These are phyloP conservation scores for Lipomyces mesembrius DNA, from an alignment of 805 yeast species.

Conservation along the genomic window DNA sequence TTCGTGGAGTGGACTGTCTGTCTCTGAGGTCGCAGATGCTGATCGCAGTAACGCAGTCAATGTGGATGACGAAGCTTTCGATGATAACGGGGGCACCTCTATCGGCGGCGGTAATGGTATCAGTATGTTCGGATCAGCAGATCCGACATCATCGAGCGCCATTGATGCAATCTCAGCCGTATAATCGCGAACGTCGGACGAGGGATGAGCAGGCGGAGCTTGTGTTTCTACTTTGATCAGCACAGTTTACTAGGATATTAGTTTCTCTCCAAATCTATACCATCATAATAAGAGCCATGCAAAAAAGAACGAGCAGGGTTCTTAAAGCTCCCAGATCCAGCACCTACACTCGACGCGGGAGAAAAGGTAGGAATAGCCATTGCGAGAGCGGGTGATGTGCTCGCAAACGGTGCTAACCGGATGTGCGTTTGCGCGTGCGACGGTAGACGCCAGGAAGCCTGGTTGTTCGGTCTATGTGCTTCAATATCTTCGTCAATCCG, in stretches of 20 bases:
- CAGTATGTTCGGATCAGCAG: not conserved
- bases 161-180: slow-evolving; percentile 36
- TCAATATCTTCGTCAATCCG: not conserved
- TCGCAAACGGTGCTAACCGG: slow-evolving; percentile 24
- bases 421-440: slow-evolving; percentile 32
- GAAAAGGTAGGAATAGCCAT: slow-evolving; percentile 11
- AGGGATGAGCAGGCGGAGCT: not conserved
- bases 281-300: not conserved
- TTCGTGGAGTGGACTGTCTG: not conserved
- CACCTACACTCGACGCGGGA: slow-evolving; percentile 1
- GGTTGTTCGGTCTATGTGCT: not conserved
- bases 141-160: slow-evolving; percentile 26
- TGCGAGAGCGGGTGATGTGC: slow-evolving; percentile 8
- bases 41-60: slow-evolving; percentile 24
- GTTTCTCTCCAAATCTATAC: not conserved
- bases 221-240: slow-evolving; percentile 3
- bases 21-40: slow-evolving; percentile 14
- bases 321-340: slow-evolving; percentile 14
- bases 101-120: slow-evolving; percentile 20
- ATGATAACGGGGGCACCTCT: slow-evolving; percentile 25
- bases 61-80: slow-evolving; percentile 18
- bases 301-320: slow-evolving; percentile 5
- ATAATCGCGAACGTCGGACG: slow-evolving; percentile 27
- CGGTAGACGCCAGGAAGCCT: not conserved
- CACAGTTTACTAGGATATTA: not conserved